These are phyloP conservation scores for Parachlorella kessleri DNA, from an alignment of 139 green algal genomes.

Conservation along the genomic window DNA sequence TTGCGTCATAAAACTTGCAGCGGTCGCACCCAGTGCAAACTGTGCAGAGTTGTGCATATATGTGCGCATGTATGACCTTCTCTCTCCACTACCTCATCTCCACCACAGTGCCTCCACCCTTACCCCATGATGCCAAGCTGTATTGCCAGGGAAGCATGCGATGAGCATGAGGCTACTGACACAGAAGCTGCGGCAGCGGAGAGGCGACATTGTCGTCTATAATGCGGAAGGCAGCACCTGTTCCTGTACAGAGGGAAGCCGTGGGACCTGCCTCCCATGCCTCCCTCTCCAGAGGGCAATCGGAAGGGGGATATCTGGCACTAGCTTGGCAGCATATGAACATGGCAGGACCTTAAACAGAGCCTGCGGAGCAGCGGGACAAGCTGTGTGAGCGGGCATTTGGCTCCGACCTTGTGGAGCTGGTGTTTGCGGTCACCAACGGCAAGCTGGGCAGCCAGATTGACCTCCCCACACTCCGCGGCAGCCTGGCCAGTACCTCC, in stretches of 20 bases:
- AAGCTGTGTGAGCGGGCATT: neutral
- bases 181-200: conserved; percentile 20
- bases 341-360: no score
- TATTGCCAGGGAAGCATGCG: conserved; percentile 36
- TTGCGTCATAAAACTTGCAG: no score
- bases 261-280: neutral
- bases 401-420: neutral
- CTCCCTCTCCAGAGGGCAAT: no score
- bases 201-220: conserved; percentile 32
- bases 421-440: conserved; percentile 1
- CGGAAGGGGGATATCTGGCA: no score
- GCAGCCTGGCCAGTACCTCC: neutral
- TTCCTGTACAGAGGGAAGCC: conserved; percentile 24
- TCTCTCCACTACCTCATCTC: neutral
- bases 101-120: neutral
- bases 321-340: no score
- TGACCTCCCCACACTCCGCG: neutral
- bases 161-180: conserved; percentile 38
- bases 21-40: no score
- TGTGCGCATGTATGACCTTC: neutral
- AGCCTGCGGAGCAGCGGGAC: neutral
- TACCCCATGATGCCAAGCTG: conserved; percentile 27
- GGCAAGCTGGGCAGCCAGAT: neutral
- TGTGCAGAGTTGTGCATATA: no score
- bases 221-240: conserved; percentile 31